phyloP scores from a whole-genome alignment of 352 stramenopile genomes.

The Pythium vanterpoolii region DNA sequence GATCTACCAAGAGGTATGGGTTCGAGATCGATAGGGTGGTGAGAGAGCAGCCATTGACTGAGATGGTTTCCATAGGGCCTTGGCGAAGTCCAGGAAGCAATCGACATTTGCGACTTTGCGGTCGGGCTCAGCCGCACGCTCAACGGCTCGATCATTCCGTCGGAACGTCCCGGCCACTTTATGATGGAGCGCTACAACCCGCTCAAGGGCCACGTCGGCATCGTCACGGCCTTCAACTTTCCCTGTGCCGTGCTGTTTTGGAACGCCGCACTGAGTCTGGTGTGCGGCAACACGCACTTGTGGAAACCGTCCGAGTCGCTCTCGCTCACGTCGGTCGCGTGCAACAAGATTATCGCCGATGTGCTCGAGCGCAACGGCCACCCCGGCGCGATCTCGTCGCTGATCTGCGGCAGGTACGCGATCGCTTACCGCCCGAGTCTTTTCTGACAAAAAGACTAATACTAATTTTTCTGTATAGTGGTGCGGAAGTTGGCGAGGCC shows the following conservation, averaged over 20 bases:
- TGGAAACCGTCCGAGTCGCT: conserved; percentile 92
- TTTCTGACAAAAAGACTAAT: too few relatives aligned
- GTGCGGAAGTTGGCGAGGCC: conserved; percentile 80
- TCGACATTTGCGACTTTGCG: conserved; percentile 94
- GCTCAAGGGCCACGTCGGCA: conserved; percentile 90
- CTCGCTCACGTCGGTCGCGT: conserved; percentile 86
- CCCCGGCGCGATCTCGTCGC: conserved; percentile 76
- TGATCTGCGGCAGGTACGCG: conserved; percentile 72
- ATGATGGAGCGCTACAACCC: conserved; percentile 95
- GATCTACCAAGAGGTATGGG: conserved; percentile 76
- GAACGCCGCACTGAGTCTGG: conserved; percentile 89
- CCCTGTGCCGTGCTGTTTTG: conserved; percentile 89
- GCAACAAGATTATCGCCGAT: conserved; percentile 88
- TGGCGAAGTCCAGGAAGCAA: conserved; percentile 91
- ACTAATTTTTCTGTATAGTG: conserved; percentile 29
- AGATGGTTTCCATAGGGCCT: conserved; percentile 49
- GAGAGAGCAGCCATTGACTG: background rate
- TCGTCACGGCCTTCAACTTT: conserved; percentile 95
- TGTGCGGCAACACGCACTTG: conserved; percentile 90
- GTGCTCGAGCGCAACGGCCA: conserved; percentile 87
- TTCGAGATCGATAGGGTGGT: conserved; percentile 31
- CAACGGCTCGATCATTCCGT: conserved; percentile 89
- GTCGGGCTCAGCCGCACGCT: conserved; percentile 88
- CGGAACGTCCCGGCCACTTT: conserved; percentile 87
- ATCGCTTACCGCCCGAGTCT: too few relatives aligned